A percentile compares a stretch with the other conserved stretches of the same genome.
phyloP scores from a whole-genome alignment of 495 filamentous ascomycete species.

The Penicilliopsis zonata region DNA sequence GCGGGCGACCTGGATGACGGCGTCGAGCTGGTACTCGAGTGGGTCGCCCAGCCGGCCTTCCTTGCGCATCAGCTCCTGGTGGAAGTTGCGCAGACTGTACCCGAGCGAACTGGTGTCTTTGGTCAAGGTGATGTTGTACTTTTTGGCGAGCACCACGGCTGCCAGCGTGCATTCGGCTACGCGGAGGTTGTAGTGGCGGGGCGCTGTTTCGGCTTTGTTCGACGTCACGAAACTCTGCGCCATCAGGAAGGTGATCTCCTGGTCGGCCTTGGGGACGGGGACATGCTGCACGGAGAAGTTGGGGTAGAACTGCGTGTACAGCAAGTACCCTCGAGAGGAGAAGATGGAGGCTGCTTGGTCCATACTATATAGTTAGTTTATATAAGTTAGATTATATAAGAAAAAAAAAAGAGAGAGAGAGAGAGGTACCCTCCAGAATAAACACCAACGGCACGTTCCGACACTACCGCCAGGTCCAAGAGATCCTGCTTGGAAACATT shows the following conservation, averaged over 20 bases:
- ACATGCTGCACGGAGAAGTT: slow-evolving; percentile 63
- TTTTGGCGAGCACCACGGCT: slow-evolving; percentile 58
- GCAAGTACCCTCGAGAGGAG: slow-evolving; percentile 67
- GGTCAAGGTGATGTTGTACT: slow-evolving; percentile 51
- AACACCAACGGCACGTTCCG: slow-evolving; percentile 87
- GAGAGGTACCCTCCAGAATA: slow-evolving; percentile 77
- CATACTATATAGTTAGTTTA: too few relatives aligned
- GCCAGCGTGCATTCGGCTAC: slow-evolving; percentile 93
- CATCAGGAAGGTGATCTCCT: slow-evolving; percentile 83
- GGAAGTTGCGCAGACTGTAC: slow-evolving; percentile 74
- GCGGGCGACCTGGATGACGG: slow-evolving; percentile 51
- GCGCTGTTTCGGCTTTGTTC: slow-evolving; percentile 88
- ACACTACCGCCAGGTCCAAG: slow-evolving; percentile 83
- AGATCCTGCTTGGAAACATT: slow-evolving; percentile 79
- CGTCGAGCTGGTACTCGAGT: slow-evolving; percentile 53
- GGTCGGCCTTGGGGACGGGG: slow-evolving; percentile 68
- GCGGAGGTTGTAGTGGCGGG: slow-evolving; percentile 89
- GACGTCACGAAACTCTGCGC: slow-evolving; percentile 88
- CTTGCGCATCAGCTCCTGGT: slow-evolving; percentile 64
- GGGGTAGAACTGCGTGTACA: slow-evolving; percentile 85
- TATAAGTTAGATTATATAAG: slow-evolving; percentile 1
- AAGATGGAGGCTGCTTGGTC: slow-evolving; percentile 98
- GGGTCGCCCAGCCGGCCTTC: slow-evolving; percentile 40
- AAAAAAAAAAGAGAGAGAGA: slow-evolving; percentile 1
- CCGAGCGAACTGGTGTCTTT: slow-evolving; percentile 75